Conservation (phyloP, 306 rosid genomes). For the Gastrolobium bilobum region DNA sequence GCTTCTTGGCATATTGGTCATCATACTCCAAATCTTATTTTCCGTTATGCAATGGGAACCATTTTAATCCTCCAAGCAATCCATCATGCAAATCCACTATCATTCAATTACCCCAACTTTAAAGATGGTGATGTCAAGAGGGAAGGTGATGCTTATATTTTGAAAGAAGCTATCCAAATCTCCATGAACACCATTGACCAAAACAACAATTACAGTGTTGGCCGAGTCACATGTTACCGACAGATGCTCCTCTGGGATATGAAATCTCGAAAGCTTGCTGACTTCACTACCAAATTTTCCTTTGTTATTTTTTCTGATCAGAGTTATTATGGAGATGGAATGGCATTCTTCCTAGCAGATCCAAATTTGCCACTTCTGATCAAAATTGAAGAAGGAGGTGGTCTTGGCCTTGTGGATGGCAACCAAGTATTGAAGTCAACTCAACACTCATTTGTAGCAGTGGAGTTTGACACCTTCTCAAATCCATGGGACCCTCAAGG, state of each 20-base stretch:
- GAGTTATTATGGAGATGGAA: constrained; percentile 44
- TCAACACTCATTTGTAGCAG: constrained; percentile 47
- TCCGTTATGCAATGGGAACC: constrained; percentile 23
- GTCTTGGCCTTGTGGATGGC: constrained; percentile 55
- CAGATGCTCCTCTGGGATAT: constrained; percentile 61
- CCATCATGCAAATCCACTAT: constrained; percentile 27
- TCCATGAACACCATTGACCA: constrained; percentile 15
- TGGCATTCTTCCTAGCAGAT: constrained; percentile 62
- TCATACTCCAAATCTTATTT: constrained; percentile 17
- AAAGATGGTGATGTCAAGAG: constrained; percentile 31
- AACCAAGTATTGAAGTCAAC: constrained; percentile 31
- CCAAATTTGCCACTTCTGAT: constrained; percentile 43
- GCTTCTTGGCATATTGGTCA: constrained; percentile 15
- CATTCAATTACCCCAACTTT: constrained; percentile 47
- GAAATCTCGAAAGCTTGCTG: constrained; percentile 43
- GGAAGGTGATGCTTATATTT: constrained; percentile 41
- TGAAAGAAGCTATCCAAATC: constrained; percentile 44
- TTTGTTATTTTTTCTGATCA: constrained; percentile 51
- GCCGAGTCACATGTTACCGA: constrained; percentile 46
- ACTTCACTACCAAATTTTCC: constrained; percentile 60
- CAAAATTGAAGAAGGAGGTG: constrained; percentile 38
- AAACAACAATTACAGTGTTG: constrained; percentile 42
- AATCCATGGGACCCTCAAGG: constrained; percentile 45
- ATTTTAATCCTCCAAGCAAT: constrained; percentile 28
- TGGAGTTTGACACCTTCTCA: constrained; percentile 58